Evolutionary conservation across 2,329 filamentous ascomycete species (phyloP).

Genomic region (Didymosphaeria variabile): DNA sequence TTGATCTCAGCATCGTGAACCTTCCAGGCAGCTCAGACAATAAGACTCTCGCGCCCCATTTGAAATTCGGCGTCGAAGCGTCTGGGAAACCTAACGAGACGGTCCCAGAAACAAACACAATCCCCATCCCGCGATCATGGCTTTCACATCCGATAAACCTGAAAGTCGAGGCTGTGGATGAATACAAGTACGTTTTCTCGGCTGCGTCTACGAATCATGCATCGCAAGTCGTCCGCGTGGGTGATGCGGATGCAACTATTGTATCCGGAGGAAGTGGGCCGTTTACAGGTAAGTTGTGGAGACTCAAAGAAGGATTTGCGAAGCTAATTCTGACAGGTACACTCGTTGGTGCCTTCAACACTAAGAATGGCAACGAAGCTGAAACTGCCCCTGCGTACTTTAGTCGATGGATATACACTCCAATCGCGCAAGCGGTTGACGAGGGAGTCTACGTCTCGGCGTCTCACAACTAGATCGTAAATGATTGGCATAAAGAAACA

Average conservation of each 20-base stretch:
- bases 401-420: conserved; percentile 58
- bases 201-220: conserved; percentile 23
- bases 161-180: conserved; percentile 56
- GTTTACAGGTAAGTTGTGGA: conserved; percentile 18
- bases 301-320: background rate
- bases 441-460: background rate
- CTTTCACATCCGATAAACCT: conserved; percentile 39
- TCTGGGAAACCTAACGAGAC: conserved; percentile 49
- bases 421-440: conserved; percentile 11
- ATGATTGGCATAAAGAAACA: background rate
- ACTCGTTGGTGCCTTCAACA: conserved; percentile 62
- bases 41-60: conserved; percentile 12
- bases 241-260: conserved; percentile 25
- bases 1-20: conserved; percentile 54
- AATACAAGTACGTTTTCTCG: conserved; percentile 52
- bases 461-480: background rate
- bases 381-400: conserved; percentile 58
- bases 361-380: conserved; percentile 57
- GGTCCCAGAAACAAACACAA: conserved; percentile 48
- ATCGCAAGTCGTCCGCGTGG: conserved; percentile 21
- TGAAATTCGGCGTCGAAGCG: conserved; percentile 55
- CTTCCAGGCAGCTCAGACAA: conserved; percentile 2
- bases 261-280: conserved; percentile 32
- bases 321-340: conserved; percentile 49
- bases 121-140: conserved; percentile 54